Percentiles rank a stretch among this genome's conserved stretches.
Conservation (phyloP, 768 basidiomycete species). For the Lactarius deliciosus region DNA sequence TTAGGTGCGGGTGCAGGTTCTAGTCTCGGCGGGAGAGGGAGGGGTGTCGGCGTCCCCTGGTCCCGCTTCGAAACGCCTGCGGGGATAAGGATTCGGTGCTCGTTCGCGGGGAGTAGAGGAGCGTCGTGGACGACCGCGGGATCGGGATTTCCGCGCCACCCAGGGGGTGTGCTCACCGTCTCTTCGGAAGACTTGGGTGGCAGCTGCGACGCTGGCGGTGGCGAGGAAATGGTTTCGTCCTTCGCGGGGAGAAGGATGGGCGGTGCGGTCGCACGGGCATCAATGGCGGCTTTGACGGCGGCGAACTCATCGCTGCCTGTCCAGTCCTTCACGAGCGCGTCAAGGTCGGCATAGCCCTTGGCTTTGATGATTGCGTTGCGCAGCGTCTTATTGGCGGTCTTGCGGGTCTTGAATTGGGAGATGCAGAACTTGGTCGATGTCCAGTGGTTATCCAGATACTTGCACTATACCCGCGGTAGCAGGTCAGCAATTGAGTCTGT, state of each 20-base stretch:
- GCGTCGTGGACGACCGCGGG: constrained; percentile 24
- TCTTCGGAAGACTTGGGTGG: background rate
- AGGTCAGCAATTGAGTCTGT: background rate
- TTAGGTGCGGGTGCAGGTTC: constrained; percentile 4
- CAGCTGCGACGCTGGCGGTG: background rate
- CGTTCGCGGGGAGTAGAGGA: constrained; percentile 28
- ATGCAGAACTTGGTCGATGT: constrained; percentile 86
- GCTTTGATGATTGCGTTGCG: constrained; percentile 55
- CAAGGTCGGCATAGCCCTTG: constrained; percentile 49
- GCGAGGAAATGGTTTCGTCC: background rate
- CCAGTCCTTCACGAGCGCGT: constrained; percentile 28
- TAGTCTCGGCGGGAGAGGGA: background rate
- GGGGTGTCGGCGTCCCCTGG: constrained; percentile 28
- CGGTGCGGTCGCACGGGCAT: constrained; percentile 15
- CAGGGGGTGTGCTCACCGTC: constrained; percentile 23
- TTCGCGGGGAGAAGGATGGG: constrained; percentile 19
- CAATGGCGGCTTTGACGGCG: constrained; percentile 24
- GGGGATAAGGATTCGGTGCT: constrained; percentile 20
- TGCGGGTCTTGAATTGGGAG: constrained; percentile 75
- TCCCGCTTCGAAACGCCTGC: constrained; percentile 28
- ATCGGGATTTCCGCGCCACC: constrained; percentile 30
- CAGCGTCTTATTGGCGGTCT: constrained; percentile 56
- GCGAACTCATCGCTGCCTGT: constrained; percentile 31
- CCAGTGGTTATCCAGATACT: constrained; percentile 79
- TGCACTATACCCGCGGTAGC: constrained; percentile 44